phyloP scores from a whole-genome alignment of 768 basidiomycete species.

The Mrakia gelida region DNA sequence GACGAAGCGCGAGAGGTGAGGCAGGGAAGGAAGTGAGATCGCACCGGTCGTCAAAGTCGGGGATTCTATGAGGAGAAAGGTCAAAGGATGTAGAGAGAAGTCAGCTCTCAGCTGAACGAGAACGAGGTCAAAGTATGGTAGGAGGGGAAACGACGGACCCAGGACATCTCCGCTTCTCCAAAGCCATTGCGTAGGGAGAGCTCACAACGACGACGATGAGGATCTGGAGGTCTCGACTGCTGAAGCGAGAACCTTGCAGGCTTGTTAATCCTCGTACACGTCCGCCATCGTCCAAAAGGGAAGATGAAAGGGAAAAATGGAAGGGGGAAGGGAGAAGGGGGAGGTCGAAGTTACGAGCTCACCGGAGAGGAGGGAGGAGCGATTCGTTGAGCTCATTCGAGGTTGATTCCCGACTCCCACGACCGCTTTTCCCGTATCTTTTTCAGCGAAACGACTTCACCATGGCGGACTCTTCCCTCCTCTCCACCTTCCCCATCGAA shows the following conservation, averaged over 20 bases:
- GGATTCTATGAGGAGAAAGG: not conserved
- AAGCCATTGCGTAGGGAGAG: not conserved
- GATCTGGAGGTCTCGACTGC: not conserved
- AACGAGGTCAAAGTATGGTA: not conserved
- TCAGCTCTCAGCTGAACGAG: not conserved
- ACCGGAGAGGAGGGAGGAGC: too few relatives aligned
- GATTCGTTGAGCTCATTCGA: too few relatives aligned
- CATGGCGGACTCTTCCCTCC: not conserved
- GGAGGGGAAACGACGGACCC: not conserved
- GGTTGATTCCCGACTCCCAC: not conserved
- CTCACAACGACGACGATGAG: not conserved
- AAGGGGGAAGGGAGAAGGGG: not conserved
- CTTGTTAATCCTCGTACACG: not conserved
- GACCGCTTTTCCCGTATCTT: too few relatives aligned
- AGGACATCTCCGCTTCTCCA: conserved; percentile 20
- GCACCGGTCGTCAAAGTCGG: conserved; percentile 17
- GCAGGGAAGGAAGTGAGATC: not conserved
- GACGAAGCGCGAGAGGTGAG: not conserved
- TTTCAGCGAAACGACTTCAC: not conserved
- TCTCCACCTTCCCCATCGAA: not conserved
- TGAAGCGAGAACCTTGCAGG: not conserved
- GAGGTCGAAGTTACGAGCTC: not conserved
- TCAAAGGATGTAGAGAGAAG: not conserved
- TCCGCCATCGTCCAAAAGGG: not conserved
- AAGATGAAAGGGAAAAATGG: not conserved